These are phyloP conservation scores for Lichina pygmaea DNA, from an alignment of 495 filamentous ascomycete genomes.

Conservation along the genomic window DNA sequence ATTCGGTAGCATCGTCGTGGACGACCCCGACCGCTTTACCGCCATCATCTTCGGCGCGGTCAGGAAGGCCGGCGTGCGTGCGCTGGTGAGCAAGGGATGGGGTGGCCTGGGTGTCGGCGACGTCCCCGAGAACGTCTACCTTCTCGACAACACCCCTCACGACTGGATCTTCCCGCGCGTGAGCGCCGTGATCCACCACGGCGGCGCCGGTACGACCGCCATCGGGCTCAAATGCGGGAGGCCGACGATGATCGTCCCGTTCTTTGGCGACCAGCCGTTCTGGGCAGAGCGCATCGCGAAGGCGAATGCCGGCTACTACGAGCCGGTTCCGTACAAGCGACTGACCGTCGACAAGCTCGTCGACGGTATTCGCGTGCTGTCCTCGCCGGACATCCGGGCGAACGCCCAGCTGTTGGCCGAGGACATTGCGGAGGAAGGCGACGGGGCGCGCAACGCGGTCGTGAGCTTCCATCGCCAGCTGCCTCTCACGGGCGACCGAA, in stretches of 20 bases:
- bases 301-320: conserved; percentile 33
- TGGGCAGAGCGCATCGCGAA: conserved; percentile 52
- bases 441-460: conserved; percentile 49
- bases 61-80: conserved; percentile 26
- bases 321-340: conserved; percentile 45
- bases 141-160: conserved; percentile 40
- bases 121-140: conserved; percentile 27
- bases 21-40: conserved; percentile 34
- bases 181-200: conserved; percentile 33
- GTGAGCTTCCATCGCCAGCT: conserved; percentile 39
- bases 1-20: conserved; percentile 43
- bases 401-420: conserved; percentile 31
- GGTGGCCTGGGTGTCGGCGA: conserved; percentile 27
- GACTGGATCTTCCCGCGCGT: conserved; percentile 42
- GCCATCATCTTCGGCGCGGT: conserved; percentile 34
- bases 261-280: conserved; percentile 54
- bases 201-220: conserved; percentile 39
- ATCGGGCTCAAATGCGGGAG: conserved; percentile 34
- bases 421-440: conserved; percentile 36
- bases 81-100: conserved; percentile 40
- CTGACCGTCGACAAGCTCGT: conserved; percentile 34
- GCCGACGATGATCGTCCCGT: conserved; percentile 40
- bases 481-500: conserved; percentile 22
- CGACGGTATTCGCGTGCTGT: conserved; percentile 39
- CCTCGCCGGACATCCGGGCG: conserved; percentile 25